Conservation (phyloP, 2,329 filamentous ascomycete genomes). For the Aspergillus sp. region DNA sequence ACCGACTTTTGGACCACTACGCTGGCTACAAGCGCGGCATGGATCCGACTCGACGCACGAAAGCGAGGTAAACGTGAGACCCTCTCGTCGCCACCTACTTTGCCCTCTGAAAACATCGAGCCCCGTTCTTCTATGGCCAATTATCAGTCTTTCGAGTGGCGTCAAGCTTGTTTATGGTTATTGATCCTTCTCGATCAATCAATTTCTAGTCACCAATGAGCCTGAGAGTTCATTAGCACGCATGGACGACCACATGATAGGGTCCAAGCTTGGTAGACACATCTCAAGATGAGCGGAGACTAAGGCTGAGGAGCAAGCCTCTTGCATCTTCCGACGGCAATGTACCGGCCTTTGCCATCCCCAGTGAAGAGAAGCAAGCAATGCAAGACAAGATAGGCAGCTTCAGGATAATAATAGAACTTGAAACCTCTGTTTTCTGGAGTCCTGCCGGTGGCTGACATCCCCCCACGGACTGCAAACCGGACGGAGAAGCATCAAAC, state of each 20-base stretch:
- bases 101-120: not conserved
- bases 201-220: conserved; percentile 13
- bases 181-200: conserved; percentile 14
- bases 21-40: conserved; percentile 27
- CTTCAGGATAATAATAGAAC: conserved; percentile 14
- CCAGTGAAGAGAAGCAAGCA: conserved; percentile 1
- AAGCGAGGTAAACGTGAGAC: conserved; percentile 24
- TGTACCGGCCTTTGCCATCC: conserved; percentile 14
- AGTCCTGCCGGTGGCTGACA: conserved; percentile 7
- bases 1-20: conserved; percentile 41
- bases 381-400: not conserved
- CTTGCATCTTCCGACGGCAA: conserved; percentile 7
- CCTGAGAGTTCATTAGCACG: conserved; percentile 7
- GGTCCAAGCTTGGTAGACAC: conserved; percentile 12
- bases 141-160: conserved; percentile 3
- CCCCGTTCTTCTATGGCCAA: not conserved
- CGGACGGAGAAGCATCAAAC: conserved; percentile 14
- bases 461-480: conserved; percentile 20
- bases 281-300: not conserved
- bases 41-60: conserved; percentile 31
- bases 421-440: conserved; percentile 4
- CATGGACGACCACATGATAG: conserved; percentile 6
- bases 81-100: conserved; percentile 4
- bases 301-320: not conserved
- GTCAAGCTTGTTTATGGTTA: conserved; percentile 10